Evolutionary conservation across 352 stramenopile genomes (phyloP), one percentile per base, ranked within the genome.

Genomic region (Globisporangium yorkense): DNA sequence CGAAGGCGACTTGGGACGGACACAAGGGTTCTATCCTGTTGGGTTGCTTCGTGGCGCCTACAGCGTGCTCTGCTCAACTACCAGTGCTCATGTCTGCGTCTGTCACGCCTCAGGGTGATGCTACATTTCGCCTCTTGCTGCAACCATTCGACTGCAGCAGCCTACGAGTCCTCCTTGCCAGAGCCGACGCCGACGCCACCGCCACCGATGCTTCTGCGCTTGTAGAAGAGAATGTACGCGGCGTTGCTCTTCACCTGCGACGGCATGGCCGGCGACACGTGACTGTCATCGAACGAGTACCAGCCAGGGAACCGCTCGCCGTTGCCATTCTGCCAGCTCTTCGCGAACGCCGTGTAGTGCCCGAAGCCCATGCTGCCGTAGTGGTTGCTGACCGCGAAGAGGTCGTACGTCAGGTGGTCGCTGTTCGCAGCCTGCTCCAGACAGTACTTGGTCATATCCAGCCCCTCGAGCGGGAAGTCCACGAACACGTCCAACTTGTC

Each of bases 371-470:
- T 94, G 52, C 75, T 78, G 43, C 89, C 89, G 50, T 93, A 96
- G 71, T 97, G 89, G 59, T 97, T 96, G 61, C 81, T 89, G 51
- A 96, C 88, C 13, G 80, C 89, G 50, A 94, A 96, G 12, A 96
- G 63, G 65, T 96, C 85, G 67, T 96, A 97, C 35, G 64, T 62
- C 6, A 89, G 47, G 45, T 77, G 61, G 33, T 77, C 66, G 40
- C 74, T 63, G 31, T 74, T 63, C 24, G 52, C 51, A 7, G 58
- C 66, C 55, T 75, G 71, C 56, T 89, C 71, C n/a, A 93, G 77
- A 46, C 87, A 84, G 66, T 83, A 96, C 21, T 71, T 66, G 12
- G 68, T 61, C 74, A 98, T 87, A 56, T 97, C 87, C 20, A 97
- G 67, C 31, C 67, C 68, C 16, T 92, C 76, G 7, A 97, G 63